Conservation (phyloP, 2,329 filamentous ascomycete genomes). For the Teratosphaeriaceae sp. region DNA sequence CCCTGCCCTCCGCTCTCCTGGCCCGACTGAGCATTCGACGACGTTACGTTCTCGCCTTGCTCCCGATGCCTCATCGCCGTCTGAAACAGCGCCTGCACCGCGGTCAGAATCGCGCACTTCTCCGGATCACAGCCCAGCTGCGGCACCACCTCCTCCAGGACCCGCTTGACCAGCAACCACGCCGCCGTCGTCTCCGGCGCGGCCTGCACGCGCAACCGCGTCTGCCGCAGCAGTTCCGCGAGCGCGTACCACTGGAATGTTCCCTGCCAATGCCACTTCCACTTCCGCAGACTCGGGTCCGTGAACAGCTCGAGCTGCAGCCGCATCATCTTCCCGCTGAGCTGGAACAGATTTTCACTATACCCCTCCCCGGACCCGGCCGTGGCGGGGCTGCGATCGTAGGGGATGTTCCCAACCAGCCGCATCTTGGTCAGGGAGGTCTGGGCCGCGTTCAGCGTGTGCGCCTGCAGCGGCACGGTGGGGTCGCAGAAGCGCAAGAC, state of each 20-base stretch:
- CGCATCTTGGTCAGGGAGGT: constrained; percentile 19
- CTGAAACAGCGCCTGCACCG: constrained; percentile 16
- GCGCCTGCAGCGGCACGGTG: constrained; percentile 19
- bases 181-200: constrained; percentile 13
- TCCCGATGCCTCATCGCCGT: not conserved
- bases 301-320: constrained; percentile 21
- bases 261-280: constrained; percentile 23
- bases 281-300: constrained; percentile 20
- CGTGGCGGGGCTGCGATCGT: not conserved
- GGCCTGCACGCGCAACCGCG: constrained; percentile 15
- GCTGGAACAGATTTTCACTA: constrained; percentile 19
- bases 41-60: too few relatives aligned
- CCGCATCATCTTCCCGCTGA: constrained; percentile 19
- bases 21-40: too few relatives aligned
- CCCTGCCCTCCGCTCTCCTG: too few relatives aligned
- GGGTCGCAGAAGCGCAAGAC: constrained; percentile 20
- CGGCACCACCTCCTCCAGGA: constrained; percentile 20
- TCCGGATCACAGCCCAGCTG: constrained; percentile 13
- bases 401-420: constrained; percentile 18
- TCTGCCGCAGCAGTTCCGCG: constrained; percentile 19
- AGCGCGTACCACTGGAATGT: constrained; percentile 24
- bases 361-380: constrained; percentile 9
- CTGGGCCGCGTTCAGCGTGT: constrained; percentile 19
- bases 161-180: constrained; percentile 17
- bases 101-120: constrained; percentile 16